phyloP scores from a whole-genome alignment of 1,139 yeast genomes.

The Kodamaea sp. region DNA sequence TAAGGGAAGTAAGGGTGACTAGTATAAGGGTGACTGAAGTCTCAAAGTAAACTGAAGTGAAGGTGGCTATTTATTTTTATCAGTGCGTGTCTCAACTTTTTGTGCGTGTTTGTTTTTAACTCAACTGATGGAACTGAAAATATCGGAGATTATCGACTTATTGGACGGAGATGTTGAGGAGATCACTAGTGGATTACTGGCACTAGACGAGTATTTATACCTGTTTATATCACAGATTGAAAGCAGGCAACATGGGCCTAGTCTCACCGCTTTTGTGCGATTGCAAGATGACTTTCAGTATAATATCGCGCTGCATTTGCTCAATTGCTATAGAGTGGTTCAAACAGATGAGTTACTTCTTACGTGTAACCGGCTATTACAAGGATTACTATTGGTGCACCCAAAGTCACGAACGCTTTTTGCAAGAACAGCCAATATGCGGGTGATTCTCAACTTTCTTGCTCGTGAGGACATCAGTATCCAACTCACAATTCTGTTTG shows the following conservation, averaged over 20 bases:
- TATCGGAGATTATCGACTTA: constrained; percentile 16
- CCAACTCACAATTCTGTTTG: constrained; percentile 38
- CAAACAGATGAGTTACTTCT: constrained; percentile 12
- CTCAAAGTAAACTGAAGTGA: too few species aligned
- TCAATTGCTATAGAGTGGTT: constrained; percentile 21
- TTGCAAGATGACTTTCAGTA: constrained; percentile 51
- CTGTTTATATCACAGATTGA: constrained; percentile 26
- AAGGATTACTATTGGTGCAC: constrained; percentile 63
- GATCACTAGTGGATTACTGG: constrained; percentile 7
- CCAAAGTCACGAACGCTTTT: constrained; percentile 52
- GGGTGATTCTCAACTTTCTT: constrained; percentile 25
- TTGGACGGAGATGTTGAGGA: constrained; percentile 18
- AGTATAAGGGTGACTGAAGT: too few species aligned
- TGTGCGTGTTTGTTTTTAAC: not conserved
- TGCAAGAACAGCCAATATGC: constrained; percentile 30
- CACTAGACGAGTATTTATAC: constrained; percentile 17
- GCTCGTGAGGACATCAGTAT: constrained; percentile 15
- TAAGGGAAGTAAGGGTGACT: too few species aligned
- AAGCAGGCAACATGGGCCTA: constrained; percentile 16
- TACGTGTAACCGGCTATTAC: constrained; percentile 45
- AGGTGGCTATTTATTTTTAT: not conserved
- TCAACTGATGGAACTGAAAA: constrained; percentile 14
- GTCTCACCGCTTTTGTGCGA: constrained; percentile 36
- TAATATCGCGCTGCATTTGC: constrained; percentile 42
- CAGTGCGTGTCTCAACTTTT: not conserved